Conservation (phyloP, 768 basidiomycete species). For the Termitomyces sp. region DNA sequence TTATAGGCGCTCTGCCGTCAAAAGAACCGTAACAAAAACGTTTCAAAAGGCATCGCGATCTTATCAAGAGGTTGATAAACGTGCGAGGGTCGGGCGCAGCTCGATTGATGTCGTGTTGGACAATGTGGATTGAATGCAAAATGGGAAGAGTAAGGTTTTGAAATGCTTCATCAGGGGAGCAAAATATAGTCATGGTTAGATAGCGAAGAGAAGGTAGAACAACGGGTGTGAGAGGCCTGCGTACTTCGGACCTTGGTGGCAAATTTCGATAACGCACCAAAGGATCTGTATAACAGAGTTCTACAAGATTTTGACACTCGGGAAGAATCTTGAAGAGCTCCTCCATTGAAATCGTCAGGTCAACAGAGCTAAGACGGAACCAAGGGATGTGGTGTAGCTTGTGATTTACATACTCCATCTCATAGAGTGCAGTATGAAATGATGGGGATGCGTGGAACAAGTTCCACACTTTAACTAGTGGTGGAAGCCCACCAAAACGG, state of each 20-base stretch:
- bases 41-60: constrained; percentile 5
- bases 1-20: neutral
- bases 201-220: constrained; percentile 4
- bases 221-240: neutral
- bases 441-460: constrained; percentile 4
- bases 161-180: constrained; percentile 1
- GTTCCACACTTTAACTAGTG: constrained; percentile 2
- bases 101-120: neutral
- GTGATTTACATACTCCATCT: neutral
- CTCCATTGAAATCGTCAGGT: neutral
- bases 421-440: neutral
- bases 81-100: neutral
- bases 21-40: constrained; percentile 1
- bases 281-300: constrained; percentile 8
- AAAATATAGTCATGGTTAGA: neutral
- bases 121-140: neutral
- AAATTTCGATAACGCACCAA: neutral
- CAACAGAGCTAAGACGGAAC: constrained; percentile 3
- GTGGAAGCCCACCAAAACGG: neutral
- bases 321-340: neutral
- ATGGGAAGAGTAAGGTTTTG: neutral
- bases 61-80: constrained; percentile 3
- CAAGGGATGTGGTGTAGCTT: constrained; percentile 1
- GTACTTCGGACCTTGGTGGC: neutral
- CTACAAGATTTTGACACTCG: neutral